Evolutionary conservation across 352 stramenopile species (phyloP), one percentile per base, ranked within the genome.

Genomic region (Pythium pyrilobum): DNA sequence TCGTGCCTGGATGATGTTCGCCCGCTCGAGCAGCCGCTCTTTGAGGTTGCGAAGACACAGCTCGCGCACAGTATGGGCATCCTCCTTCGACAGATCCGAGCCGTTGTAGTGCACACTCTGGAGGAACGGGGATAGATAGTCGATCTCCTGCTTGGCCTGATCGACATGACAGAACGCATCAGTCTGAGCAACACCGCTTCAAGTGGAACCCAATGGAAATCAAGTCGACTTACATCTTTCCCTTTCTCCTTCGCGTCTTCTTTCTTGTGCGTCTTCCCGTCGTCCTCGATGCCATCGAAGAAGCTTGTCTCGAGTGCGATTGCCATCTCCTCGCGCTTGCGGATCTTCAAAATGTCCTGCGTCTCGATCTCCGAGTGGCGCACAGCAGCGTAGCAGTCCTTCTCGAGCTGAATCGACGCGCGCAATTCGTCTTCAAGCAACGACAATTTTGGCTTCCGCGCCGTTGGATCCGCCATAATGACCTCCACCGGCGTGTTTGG

Each of bases 101-200:
- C 59, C 60, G 36, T 59, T 68, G 15, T 71, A 72, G 52, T 87
- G 70, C 1, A 97, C 58, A 33, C 80, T 85, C 59, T 96, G 83
- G 28, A 98, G 62, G 67, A 98, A 98, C 27, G 93, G 91, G 47
- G 88, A 96, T 20, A 98, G 73, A 61, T 97, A 98, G 65, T 98
- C 91, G 39, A 96, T 83, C 50, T 90, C 77, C 23, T 65, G 72
- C 67, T 89, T 88, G 13, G 66, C 54, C 79, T 92, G 43, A n/a
- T n/a, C n/a, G n/a, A n/a, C n/a, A n/a, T n/a, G n/a, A n/a, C n/a
- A n/a, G n/a, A n/a, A n/a, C n/a, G n/a, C n/a, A n/a, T n/a, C n/a
- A n/a, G n/a, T n/a, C n/a, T n/a, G n/a, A n/a, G n/a, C n/a, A n/a
- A n/a, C n/a, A n/a, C n/a, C n/a, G n/a, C n/a, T n/a, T n/a, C n/a